A percentile compares a stretch with the other conserved stretches of the same genome.
phyloP scores from a whole-genome alignment of 768 basidiomycete species.

The Suillus discolor region DNA sequence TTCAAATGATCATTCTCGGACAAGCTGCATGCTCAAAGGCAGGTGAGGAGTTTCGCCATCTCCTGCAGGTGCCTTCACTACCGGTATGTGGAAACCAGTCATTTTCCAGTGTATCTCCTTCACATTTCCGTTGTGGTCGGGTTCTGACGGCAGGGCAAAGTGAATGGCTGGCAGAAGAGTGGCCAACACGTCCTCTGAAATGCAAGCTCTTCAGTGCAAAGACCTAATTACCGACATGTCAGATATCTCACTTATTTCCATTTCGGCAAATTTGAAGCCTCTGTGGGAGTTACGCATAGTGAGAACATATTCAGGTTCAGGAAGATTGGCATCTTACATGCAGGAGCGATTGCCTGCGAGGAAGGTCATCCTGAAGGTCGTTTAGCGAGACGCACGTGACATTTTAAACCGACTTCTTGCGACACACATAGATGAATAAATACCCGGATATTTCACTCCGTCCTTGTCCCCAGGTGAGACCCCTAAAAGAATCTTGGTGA shows the following conservation, averaged over 20 bases:
- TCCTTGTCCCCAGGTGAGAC: constrained; percentile 11
- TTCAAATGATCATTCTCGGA: not conserved
- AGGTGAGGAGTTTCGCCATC: constrained; percentile 23
- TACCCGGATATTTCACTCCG: constrained; percentile 36
- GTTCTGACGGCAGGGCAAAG: constrained; percentile 24
- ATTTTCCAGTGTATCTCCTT: constrained; percentile 31
- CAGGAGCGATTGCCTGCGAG: constrained; percentile 49
- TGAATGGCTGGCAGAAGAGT: constrained; percentile 27
- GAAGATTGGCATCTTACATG: constrained; percentile 32
- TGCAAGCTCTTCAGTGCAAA: not conserved
- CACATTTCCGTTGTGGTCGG: constrained; percentile 9
- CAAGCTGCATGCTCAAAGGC: constrained; percentile 16
- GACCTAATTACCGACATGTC: no score
- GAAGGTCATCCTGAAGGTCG: constrained; percentile 44
- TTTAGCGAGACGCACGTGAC: not conserved
- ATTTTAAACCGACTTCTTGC: not conserved
- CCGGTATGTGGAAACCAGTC: constrained; percentile 27
- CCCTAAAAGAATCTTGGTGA: not conserved
- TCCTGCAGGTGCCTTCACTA: constrained; percentile 27
- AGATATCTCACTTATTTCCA: constrained; percentile 48
- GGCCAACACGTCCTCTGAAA: constrained; percentile 26
- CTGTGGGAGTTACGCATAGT: constrained; percentile 2
- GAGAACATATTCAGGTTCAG: not conserved
- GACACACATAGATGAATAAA: constrained; percentile 48
- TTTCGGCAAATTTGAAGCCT: constrained; percentile 47